Evolutionary conservation across 768 basidiomycete genomes (phyloP).

Genomic region (Rhodotorula taiwanensis): DNA sequence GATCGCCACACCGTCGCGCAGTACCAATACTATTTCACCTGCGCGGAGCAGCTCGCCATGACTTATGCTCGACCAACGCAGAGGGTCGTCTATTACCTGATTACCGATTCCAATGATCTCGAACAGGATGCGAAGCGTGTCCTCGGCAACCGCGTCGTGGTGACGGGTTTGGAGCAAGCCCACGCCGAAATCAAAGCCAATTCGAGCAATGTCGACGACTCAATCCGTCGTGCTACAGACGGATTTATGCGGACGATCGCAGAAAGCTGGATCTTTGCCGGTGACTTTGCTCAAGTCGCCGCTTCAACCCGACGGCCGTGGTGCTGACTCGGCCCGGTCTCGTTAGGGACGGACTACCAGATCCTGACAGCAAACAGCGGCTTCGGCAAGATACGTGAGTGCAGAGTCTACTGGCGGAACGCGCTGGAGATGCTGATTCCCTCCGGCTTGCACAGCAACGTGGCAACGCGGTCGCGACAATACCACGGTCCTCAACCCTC

Average conservation of each 20-base stretch:
- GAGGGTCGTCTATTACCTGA: slow-evolving; percentile 21
- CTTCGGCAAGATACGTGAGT: slow-evolving; percentile 25
- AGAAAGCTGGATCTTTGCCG: slow-evolving; percentile 14
- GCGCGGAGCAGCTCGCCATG: slow-evolving; percentile 11
- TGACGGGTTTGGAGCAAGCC: slow-evolving; percentile 14
- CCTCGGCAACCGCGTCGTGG: slow-evolving; percentile 11
- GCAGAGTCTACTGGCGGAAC: neutral
- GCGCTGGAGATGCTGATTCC: too few species aligned
- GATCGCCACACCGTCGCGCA: slow-evolving; percentile 20
- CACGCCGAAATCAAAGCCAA: slow-evolving; percentile 16
- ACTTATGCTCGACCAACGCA: slow-evolving; percentile 8
- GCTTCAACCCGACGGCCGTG: too few species aligned
- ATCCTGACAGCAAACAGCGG: slow-evolving; percentile 17
- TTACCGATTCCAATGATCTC: slow-evolving; percentile 20
- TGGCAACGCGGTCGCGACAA: too few species aligned
- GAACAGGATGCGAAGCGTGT: neutral
- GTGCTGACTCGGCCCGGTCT: neutral
- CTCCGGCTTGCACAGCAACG: too few species aligned
- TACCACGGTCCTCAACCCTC: too few species aligned
- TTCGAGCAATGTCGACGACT: neutral
- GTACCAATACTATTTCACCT: slow-evolving; percentile 15
- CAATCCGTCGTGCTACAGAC: slow-evolving; percentile 7
- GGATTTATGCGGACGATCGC: slow-evolving; percentile 20
- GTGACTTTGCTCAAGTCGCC: neutral
- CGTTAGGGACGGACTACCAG: slow-evolving; percentile 27